These are phyloP conservation scores for Bifiguratus adelaidae DNA, from an alignment of 192 early-diverging fungal genomes.

Conservation along the genomic window DNA sequence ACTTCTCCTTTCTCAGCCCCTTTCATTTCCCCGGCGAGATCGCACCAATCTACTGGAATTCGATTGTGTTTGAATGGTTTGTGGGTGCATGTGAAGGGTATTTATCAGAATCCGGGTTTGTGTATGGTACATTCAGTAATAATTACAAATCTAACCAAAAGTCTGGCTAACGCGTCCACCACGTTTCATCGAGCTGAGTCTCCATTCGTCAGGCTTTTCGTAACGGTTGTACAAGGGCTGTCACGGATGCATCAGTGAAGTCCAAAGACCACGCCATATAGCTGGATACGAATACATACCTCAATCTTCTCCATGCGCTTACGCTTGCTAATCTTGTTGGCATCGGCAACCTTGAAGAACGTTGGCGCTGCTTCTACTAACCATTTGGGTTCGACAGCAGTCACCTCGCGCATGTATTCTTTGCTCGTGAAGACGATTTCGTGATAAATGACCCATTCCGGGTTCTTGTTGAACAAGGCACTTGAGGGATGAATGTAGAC, in stretches of 20 bases:
- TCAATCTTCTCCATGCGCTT: slow-evolving; percentile 89
- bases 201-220: slow-evolving; percentile 96
- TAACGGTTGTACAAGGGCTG: slow-evolving; percentile 86
- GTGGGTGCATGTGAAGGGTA: too few relatives aligned
- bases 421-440: slow-evolving; percentile 85
- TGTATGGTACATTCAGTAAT: too few relatives aligned
- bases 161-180: slow-evolving; percentile 67
- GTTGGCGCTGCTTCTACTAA: slow-evolving; percentile 93
- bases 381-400: slow-evolving; percentile 87
- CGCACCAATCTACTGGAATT: too few relatives aligned
- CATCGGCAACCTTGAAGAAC: slow-evolving; percentile 94
- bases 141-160: too few relatives aligned
- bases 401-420: slow-evolving; percentile 87
- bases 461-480: slow-evolving; percentile 91
- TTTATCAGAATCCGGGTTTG: too few relatives aligned
- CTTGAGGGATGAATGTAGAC: slow-evolving; percentile 96
- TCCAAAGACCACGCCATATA: neutral
- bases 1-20: too few relatives aligned
- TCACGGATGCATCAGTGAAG: neutral
- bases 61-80: too few relatives aligned
- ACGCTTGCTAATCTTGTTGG: slow-evolving; percentile 86
- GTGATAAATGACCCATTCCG: slow-evolving; percentile 93
- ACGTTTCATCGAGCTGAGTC: slow-evolving; percentile 70
- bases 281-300: slow-evolving; percentile 5
- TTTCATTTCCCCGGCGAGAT: too few relatives aligned